Evolutionary conservation across 1,284 basidiomycete genomes (phyloP).

Genomic region (Fistulinella cinereoalba): DNA sequence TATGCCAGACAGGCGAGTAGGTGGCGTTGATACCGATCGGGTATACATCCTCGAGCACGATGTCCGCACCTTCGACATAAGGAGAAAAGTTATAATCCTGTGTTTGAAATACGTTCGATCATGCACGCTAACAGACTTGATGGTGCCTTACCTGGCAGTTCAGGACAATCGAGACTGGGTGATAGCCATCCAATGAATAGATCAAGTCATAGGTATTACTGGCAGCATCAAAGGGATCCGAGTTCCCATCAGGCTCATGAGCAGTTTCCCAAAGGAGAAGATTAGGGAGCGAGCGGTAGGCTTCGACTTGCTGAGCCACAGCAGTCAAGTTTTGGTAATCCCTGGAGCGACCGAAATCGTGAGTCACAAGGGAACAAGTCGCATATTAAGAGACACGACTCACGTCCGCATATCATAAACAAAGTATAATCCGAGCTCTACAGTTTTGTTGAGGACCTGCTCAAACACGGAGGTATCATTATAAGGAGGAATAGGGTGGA

Average conservation of each 20-base stretch:
- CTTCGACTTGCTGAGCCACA: conserved; percentile 61
- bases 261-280: conserved; percentile 75
- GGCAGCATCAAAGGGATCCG: conserved; percentile 60
- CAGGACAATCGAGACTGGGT: conserved; percentile 70
- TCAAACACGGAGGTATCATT: conserved; percentile 21
- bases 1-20: conserved; percentile 29
- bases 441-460: conserved; percentile 19
- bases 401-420: conserved; percentile 39
- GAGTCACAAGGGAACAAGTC: background rate
- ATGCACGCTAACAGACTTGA: background rate
- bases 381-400: conserved; percentile 24
- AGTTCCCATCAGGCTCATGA: conserved; percentile 71
- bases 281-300: conserved; percentile 61
- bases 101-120: background rate
- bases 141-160: conserved; percentile 51
- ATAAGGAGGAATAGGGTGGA: conserved; percentile 34
- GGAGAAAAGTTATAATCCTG: conserved; percentile 59
- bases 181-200: conserved; percentile 66
- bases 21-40: conserved; percentile 34
- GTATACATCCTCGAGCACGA: conserved; percentile 39
- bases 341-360: conserved; percentile 6
- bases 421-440: conserved; percentile 27
- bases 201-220: conserved; percentile 56
- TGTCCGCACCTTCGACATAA: conserved; percentile 58
- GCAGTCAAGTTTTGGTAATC: conserved; percentile 58